These are phyloP conservation scores for Elaeis guineensis DNA, from an alignment of 176 grass and related monocot genomes.

Conservation along the genomic window DNA sequence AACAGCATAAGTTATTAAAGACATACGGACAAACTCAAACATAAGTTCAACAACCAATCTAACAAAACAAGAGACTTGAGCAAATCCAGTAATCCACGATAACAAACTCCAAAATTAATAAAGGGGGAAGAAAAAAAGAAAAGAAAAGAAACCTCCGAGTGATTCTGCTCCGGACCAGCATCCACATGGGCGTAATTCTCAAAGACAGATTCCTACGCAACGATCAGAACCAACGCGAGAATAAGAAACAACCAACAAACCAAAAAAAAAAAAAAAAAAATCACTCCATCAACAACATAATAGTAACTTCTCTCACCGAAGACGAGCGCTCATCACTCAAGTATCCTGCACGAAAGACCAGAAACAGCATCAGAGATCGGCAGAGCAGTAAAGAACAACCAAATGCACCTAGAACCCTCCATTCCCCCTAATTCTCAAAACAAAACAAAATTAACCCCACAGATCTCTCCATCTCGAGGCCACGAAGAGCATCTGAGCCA, in stretches of 20 bases:
- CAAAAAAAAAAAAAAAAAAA: no score
- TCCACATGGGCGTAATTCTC: constrained; percentile 8
- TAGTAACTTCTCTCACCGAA: constrained; percentile 1
- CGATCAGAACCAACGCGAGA: neutral
- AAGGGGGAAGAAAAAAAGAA: neutral
- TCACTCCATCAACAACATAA: no score
- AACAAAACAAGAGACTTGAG: no score
- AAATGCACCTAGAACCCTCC: no score
- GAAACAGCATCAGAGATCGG: constrained; percentile 10
- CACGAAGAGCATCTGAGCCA: no score
- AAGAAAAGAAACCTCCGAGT: constrained; percentile 8
- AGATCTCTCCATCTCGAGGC: neutral
- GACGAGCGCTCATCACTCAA: constrained; percentile 19
- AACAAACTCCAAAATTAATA: neutral
- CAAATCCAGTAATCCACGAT: neutral
- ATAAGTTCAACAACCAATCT: no score
- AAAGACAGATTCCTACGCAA: constrained; percentile 23
- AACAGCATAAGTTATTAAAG: no score
- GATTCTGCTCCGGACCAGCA: neutral
- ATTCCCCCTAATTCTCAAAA: no score
- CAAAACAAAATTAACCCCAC: no score
- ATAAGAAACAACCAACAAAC: neutral
- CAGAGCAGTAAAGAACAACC: no score
- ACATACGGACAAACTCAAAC: no score
- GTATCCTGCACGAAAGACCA: constrained; percentile 9